Evolutionary conservation across 208 protist genomes (phyloP).

Genomic region (Entamoeba dispar): DNA sequence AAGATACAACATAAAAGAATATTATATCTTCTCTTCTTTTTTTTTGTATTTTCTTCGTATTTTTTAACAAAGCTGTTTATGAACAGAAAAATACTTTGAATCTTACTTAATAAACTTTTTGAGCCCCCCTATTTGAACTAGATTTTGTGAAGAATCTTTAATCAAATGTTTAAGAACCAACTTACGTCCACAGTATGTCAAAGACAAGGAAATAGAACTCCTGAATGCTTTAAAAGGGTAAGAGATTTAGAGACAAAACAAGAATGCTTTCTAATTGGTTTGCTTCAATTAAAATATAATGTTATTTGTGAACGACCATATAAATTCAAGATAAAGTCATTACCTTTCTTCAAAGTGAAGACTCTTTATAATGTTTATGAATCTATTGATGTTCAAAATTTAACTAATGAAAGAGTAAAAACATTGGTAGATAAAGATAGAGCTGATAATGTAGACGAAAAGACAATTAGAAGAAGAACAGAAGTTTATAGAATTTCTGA

Average conservation of each 20-base stretch:
- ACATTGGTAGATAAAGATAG: background rate
- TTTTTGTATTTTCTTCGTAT: no score
- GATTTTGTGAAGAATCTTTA: no score
- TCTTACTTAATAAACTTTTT: no score
- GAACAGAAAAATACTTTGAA: no score
- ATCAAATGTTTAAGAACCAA: no score
- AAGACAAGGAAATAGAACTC: no score
- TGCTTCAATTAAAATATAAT: background rate
- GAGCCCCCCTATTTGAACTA: no score
- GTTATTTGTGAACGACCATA: background rate
- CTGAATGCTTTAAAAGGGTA: no score
- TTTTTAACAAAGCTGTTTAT: no score
- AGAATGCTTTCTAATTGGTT: background rate
- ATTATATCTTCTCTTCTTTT: no score
- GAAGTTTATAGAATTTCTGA: background rate
- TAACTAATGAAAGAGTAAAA: background rate
- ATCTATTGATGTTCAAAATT: background rate
- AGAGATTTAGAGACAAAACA: background rate
- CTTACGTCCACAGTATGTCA: no score
- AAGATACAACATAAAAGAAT: no score
- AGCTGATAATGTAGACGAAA: background rate
- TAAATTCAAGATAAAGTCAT: background rate
- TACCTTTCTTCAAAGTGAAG: background rate
- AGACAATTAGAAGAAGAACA: background rate
- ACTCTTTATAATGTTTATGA: background rate